Evolutionary conservation across 768 basidiomycete species (phyloP), one percentile per base, ranked within the genome.

Genomic region (Ramaria sp.): DNA sequence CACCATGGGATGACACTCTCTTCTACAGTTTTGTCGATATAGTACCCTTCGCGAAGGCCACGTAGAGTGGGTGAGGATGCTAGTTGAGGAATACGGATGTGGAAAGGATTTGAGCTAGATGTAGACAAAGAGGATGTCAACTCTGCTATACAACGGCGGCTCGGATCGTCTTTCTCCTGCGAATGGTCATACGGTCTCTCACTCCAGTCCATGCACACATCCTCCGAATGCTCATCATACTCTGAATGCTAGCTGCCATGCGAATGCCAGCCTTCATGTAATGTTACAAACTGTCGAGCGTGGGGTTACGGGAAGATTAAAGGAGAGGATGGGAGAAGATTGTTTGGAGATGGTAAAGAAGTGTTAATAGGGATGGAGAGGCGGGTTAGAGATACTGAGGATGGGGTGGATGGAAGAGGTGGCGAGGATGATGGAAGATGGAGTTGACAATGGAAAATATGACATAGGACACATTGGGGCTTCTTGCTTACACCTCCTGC

Each of bases 11-110:
- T 32, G 16, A 50, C 30, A 28, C 53, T 27, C 32, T 55, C 43
- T 20, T 24, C 43, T 5, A 55, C 44, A n/a, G 53, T 55, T 28
- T 18, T 27, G 20, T 18, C 18, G 5, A 55, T 18, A 22, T 28
- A 45, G 15, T 55, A 55, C 3, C 25, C 43, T 5, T 27, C 41
- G 8, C 20, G 38, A 12, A 18, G 25, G 5, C 27, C 42, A 43
- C 47, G 38, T 32, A 43, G 51, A 13, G 15, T 41, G 25, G 34
- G 20, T 10, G 22, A n/a, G 15, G 20, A 55, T 16, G 53, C 42
- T 15, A 55, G 7, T 24, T 55, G 53, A n/a, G 53, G 53, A 16
- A 55, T 55, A 20, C 9, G 44, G 15, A 34, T 45, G 27, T 55
- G 44, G 43, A 55, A 55, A 10, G 38, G 39, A 13, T 5, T 15